Conservation (phyloP, 805 yeast species). For the Candida dajiaensis region DNA sequence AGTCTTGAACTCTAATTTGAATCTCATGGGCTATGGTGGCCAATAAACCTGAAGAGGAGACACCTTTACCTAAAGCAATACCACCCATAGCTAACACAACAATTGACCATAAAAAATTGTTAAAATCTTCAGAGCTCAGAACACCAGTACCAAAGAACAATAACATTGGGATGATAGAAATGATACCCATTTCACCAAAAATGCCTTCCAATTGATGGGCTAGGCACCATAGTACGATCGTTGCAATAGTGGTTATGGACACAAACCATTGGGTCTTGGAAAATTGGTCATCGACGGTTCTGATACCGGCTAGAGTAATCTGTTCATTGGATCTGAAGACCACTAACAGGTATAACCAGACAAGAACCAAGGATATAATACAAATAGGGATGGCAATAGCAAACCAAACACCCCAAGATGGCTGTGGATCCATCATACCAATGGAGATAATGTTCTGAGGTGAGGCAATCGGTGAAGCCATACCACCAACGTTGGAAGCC, state of each 20-base stretch:
- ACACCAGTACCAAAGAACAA: slow-evolving; percentile 90
- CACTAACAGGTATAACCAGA: slow-evolving; percentile 68
- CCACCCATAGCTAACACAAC: slow-evolving; percentile 98
- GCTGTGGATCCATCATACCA: slow-evolving; percentile 77
- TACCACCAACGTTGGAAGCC: slow-evolving; percentile 92
- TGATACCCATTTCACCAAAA: slow-evolving; percentile 96
- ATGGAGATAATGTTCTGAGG: slow-evolving; percentile 94
- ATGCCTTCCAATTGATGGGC: slow-evolving; percentile 65
- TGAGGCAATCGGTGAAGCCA: slow-evolving; percentile 95
- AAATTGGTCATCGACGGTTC: slow-evolving; percentile 58
- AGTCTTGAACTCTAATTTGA: slow-evolving; percentile 56
- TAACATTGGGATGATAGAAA: slow-evolving; percentile 85
- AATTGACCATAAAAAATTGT: slow-evolving; percentile 95
- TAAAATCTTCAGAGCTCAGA: slow-evolving; percentile 83
- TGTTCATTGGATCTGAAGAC: slow-evolving; percentile 54
- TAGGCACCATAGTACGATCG: slow-evolving; percentile 87
- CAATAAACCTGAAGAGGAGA: slow-evolving; percentile 82
- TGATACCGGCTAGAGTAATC: slow-evolving; percentile 41
- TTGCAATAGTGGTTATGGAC: slow-evolving; percentile 53
- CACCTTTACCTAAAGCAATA: slow-evolving; percentile 91
- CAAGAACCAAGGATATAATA: slow-evolving; percentile 49
- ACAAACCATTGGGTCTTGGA: slow-evolving; percentile 73
- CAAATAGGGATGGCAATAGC: slow-evolving; percentile 80
- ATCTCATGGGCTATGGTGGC: slow-evolving; percentile 70
- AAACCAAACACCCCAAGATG: slow-evolving; percentile 94